These are phyloP conservation scores for Fusarium drepaniforme DNA, from an alignment of 2,329 filamentous ascomycete species.

Conservation along the genomic window DNA sequence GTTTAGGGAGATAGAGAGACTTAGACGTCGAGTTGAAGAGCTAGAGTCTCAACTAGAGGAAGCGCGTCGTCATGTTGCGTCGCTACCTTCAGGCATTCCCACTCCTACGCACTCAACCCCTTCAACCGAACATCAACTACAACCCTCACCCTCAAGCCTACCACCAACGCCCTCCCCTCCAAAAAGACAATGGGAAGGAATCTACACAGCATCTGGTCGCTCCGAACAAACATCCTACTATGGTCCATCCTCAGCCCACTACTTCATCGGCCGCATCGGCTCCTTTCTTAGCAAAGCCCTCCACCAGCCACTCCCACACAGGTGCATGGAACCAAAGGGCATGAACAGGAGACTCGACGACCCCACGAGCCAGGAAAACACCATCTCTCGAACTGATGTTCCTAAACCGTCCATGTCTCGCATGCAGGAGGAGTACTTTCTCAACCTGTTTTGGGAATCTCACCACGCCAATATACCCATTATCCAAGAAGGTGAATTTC, in stretches of 20 bases:
- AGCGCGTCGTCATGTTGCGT: neutral
- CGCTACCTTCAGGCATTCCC: neutral
- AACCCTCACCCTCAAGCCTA: conserved; percentile 40
- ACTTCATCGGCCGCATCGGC: conserved; percentile 58
- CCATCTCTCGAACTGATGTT: neutral
- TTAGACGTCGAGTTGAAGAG: neutral
- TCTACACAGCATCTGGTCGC: conserved; percentile 43
- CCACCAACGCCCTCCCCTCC: neutral
- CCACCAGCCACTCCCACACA: conserved; percentile 40
- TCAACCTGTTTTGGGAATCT: conserved; percentile 59
- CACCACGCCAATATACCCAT: conserved; percentile 42
- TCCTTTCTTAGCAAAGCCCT: conserved; percentile 50
- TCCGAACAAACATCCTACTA: conserved; percentile 55
- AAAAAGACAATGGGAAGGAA: neutral
- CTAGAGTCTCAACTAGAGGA: neutral
- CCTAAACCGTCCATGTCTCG: conserved; percentile 51
- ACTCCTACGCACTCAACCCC: neutral
- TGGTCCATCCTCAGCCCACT: conserved; percentile 58
- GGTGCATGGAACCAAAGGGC: conserved; percentile 32
- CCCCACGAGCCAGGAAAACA: conserved; percentile 3
- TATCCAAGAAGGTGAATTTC: neutral
- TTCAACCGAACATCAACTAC: neutral
- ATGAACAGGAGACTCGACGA: conserved; percentile 16
- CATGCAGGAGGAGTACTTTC: conserved; percentile 60
- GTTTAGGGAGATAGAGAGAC: neutral